These are phyloP conservation scores for Umbilicus rupestris DNA, from an alignment of 164 flowering plant species.

Conservation along the genomic window DNA sequence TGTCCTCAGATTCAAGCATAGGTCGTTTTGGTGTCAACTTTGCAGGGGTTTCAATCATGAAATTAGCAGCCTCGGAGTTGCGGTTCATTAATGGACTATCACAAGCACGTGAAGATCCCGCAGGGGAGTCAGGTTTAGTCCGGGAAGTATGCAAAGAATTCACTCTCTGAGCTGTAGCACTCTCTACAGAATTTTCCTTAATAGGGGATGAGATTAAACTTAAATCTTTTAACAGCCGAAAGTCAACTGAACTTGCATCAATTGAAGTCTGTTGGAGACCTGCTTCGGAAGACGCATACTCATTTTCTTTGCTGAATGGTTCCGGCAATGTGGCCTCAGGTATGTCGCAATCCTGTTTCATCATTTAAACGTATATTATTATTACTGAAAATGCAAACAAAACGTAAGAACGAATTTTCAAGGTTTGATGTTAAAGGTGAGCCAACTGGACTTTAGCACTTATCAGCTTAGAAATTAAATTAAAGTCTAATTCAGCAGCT, in stretches of 20 bases:
- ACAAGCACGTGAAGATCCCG: slow-evolving; percentile 10
- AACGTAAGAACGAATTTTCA: no score
- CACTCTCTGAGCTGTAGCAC: slow-evolving; percentile 10
- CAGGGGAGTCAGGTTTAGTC: slow-evolving; percentile 7
- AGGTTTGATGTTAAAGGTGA: no score
- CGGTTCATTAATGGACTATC: slow-evolving; percentile 29
- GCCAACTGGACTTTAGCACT: no score
- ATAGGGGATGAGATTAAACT: not conserved
- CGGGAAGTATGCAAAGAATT: slow-evolving; percentile 10
- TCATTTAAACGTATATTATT: slow-evolving; percentile 8
- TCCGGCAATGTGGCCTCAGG: slow-evolving; percentile 54
- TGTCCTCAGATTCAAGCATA: slow-evolving; percentile 25
- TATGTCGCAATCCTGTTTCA: slow-evolving; percentile 32
- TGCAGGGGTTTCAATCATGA: slow-evolving; percentile 40
- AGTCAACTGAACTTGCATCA: slow-evolving; percentile 13
- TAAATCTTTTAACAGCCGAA: slow-evolving; percentile 13
- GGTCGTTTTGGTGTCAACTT: slow-evolving; percentile 37
- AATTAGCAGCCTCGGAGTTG: slow-evolving; percentile 15
- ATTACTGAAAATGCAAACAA: not conserved
- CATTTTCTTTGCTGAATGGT: slow-evolving; percentile 25
- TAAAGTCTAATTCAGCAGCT: no score
- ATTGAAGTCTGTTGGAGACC: slow-evolving; percentile 14
- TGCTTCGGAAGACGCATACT: slow-evolving; percentile 5
- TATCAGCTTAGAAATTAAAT: no score
- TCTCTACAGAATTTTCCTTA: not conserved